Evolutionary conservation across 768 basidiomycete species (phyloP).

Genomic region (Panellus pusillus): DNA sequence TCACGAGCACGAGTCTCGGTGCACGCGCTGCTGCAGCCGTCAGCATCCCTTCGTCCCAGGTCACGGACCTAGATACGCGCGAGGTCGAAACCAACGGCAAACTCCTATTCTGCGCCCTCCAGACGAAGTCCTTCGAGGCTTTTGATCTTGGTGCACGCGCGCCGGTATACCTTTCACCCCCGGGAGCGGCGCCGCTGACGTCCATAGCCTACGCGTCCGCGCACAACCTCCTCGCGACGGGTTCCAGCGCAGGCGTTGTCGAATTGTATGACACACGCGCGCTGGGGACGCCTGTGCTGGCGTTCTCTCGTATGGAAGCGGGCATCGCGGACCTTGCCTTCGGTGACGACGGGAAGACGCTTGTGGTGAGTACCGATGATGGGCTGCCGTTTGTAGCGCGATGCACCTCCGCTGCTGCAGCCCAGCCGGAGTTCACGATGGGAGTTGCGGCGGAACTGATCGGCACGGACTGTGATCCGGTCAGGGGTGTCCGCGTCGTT

Average conservation of each 20-base stretch:
- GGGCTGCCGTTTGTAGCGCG: slow-evolving; percentile 59
- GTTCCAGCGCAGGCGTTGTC: slow-evolving; percentile 55
- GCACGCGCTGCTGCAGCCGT: slow-evolving; percentile 30
- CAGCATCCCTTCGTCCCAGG: background rate
- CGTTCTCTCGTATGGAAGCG: slow-evolving; percentile 47
- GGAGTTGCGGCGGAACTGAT: slow-evolving; percentile 49
- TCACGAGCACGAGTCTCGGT: slow-evolving; percentile 47
- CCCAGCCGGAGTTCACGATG: background rate
- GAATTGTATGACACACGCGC: slow-evolving; percentile 55
- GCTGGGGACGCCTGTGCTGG: slow-evolving; percentile 37
- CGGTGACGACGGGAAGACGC: slow-evolving; percentile 28
- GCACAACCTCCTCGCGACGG: slow-evolving; percentile 54
- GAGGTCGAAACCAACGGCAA: slow-evolving; percentile 52
- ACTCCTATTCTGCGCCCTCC: slow-evolving; percentile 53
- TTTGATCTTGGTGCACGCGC: slow-evolving; percentile 53
- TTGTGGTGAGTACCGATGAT: slow-evolving; percentile 56
- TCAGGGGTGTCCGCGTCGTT: slow-evolving; percentile 41
- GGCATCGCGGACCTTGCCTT: slow-evolving; percentile 51
- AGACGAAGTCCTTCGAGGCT: slow-evolving; percentile 53
- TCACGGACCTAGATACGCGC: slow-evolving; percentile 26
- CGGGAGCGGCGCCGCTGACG: slow-evolving; percentile 33
- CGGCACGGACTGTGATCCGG: slow-evolving; percentile 62
- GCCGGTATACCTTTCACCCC: slow-evolving; percentile 29
- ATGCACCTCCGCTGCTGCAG: slow-evolving; percentile 36
- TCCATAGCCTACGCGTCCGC: slow-evolving; percentile 45